phyloP scores from a whole-genome alignment of 2,329 filamentous ascomycete genomes.

The Peltaster fructicola region DNA sequence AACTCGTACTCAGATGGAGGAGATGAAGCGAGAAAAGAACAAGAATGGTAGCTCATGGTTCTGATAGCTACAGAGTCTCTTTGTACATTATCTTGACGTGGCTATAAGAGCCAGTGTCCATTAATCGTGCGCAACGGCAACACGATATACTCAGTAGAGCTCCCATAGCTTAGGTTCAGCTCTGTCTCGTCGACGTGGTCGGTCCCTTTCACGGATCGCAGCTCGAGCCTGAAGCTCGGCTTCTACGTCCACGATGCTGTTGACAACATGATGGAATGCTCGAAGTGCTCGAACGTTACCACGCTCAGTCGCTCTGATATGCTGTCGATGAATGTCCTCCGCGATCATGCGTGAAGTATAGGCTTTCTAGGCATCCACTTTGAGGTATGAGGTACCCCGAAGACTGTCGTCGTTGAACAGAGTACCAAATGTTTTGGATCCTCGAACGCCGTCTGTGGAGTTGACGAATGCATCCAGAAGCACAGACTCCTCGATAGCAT shows the following conservation, averaged over 20 bases:
- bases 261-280: no score
- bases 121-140: neutral
- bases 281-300: no score
- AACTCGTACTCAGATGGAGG: constrained; percentile 21
- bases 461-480: constrained; percentile 71
- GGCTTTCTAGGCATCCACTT: neutral
- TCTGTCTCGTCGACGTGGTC: constrained; percentile 1
- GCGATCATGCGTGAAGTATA: no score
- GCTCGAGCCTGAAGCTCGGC: neutral
- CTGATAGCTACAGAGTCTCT: constrained; percentile 4
- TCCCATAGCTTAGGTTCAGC: neutral
- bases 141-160: no score
- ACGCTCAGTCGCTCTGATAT: neutral
- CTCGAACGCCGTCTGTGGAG: constrained; percentile 33
- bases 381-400: neutral
- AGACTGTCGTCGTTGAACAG: neutral
- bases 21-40: constrained; percentile 29
- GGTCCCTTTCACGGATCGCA: neutral
- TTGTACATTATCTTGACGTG: constrained; percentile 1
- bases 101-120: no score
- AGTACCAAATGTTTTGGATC: neutral
- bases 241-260: no score
- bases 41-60: constrained; percentile 20
- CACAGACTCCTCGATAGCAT: constrained; percentile 74
- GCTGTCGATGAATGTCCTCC: neutral